Evolutionary conservation across 305 asterid species (phyloP).

Genomic region (Stenogyne calaminthoides): DNA sequence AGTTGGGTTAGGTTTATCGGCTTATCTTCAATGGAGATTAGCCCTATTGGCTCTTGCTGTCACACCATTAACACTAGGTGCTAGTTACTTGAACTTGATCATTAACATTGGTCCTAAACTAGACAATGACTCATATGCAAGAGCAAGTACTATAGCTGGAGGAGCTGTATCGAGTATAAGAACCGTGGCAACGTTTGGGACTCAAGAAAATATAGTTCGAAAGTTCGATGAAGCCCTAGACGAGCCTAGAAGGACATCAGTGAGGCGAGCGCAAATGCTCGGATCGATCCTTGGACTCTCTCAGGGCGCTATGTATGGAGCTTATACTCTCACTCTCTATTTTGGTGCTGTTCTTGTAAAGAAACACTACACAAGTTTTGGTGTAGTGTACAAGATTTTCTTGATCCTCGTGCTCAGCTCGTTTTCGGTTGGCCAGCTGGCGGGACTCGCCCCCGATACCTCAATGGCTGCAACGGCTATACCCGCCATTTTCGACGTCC

Average conservation of each 20-base stretch:
- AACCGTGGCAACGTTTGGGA: conserved; percentile 76
- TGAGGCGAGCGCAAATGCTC: conserved; percentile 57
- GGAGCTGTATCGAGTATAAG: conserved; percentile 81
- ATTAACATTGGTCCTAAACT: conserved; percentile 70
- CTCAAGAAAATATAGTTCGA: conserved; percentile 61
- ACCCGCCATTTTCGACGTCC: conserved; percentile 53
- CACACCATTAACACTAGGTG: conserved; percentile 81
- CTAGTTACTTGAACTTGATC: conserved; percentile 73
- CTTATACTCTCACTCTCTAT: conserved; percentile 68
- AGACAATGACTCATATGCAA: conserved; percentile 64
- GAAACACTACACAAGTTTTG: conserved; percentile 47
- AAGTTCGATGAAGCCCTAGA: conserved; percentile 64
- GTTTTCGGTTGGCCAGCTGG: conserved; percentile 89
- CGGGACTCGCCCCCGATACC: conserved; percentile 92
- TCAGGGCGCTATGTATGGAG: conserved; percentile 82
- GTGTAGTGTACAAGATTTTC: conserved; percentile 78
- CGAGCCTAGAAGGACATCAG: conserved; percentile 55
- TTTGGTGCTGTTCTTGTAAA: conserved; percentile 77
- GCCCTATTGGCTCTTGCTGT: conserved; percentile 66
- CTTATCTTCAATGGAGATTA: conserved; percentile 64
- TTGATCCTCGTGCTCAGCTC: conserved; percentile 87
- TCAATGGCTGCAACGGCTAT: conserved; percentile 65
- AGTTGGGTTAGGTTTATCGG: conserved; percentile 71
- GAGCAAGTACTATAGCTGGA: conserved; percentile 76
- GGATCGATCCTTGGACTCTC: conserved; percentile 73